Evolutionary conservation across 1,284 basidiomycete genomes (phyloP).

Genomic region (Pterulicium gracile): DNA sequence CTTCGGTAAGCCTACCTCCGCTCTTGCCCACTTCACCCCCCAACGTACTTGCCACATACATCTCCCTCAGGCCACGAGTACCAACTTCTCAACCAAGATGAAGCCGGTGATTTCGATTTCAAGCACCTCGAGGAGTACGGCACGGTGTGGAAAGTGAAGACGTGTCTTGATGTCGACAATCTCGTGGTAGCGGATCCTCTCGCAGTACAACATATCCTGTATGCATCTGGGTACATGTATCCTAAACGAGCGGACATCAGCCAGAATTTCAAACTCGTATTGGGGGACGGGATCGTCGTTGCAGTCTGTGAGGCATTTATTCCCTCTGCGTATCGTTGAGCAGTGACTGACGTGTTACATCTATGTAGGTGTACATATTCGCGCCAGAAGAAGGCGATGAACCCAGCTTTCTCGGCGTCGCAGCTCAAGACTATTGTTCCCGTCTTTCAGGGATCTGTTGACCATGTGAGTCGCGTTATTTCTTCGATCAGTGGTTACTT

Average conservation of each 20-base stretch:
- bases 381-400: conserved; percentile 12
- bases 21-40: not conserved
- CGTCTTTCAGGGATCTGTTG: conserved; percentile 7
- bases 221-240: conserved; percentile 5
- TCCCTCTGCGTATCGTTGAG: too few relatives aligned
- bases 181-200: conserved; percentile 5
- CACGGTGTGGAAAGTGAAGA: conserved; percentile 16
- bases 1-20: conserved; percentile 4
- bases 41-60: not conserved
- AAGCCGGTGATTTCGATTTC: conserved; percentile 21
- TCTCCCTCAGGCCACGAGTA: conserved; percentile 14
- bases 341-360: not conserved
- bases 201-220: conserved; percentile 7
- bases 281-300: conserved; percentile 8
- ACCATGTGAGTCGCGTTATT: conserved; percentile 4
- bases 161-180: conserved; percentile 17
- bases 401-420: conserved; percentile 13
- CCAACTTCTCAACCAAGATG: conserved; percentile 14
- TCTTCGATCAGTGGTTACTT: not conserved
- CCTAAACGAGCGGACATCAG: conserved; percentile 7
- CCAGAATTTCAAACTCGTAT: conserved; percentile 1
- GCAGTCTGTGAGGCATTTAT: conserved; percentile 6
- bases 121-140: conserved; percentile 21
- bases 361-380: conserved; percentile 3
- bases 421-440: conserved; percentile 8